Evolutionary conservation across 768 basidiomycete species (phyloP).

Genomic region (Russula ochroleuca): DNA sequence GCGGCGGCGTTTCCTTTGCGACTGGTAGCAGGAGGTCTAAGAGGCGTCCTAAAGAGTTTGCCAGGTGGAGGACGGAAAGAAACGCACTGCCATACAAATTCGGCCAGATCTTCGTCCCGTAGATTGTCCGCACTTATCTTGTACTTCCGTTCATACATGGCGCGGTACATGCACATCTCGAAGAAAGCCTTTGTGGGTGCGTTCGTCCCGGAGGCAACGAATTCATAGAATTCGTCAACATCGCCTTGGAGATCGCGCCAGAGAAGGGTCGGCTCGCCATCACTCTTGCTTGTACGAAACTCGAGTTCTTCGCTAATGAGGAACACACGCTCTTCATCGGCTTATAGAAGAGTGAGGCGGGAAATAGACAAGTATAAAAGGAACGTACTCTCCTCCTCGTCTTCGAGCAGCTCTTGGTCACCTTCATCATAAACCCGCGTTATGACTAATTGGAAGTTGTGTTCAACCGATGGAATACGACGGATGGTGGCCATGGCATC

Average conservation of each 20-base stretch:
- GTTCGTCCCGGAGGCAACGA: conserved; percentile 72
- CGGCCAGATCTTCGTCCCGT: conserved; percentile 61
- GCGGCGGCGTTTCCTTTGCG: conserved; percentile 27
- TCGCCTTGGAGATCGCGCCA: conserved; percentile 94
- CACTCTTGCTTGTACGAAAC: conserved; percentile 70
- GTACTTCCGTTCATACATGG: conserved; percentile 95
- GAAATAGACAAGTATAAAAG: background rate
- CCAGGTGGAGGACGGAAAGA: background rate
- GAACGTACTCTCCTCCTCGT: conserved; percentile 80
- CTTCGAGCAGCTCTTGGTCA: conserved; percentile 90
- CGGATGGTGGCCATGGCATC: conserved; percentile 95
- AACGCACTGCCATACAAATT: conserved; percentile 79
- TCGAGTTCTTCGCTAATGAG: conserved; percentile 87
- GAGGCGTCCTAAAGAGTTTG: background rate
- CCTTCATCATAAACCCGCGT: conserved; percentile 98
- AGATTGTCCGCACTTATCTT: conserved; percentile 64
- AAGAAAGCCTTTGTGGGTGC: conserved; percentile 80
- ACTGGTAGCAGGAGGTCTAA: conserved; percentile 20
- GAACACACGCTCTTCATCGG: conserved; percentile 91
- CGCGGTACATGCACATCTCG: conserved; percentile 90
- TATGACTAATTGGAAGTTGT: conserved; percentile 86
- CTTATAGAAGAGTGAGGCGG: conserved; percentile 40
- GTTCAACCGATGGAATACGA: conserved; percentile 68
- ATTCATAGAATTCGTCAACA: conserved; percentile 91
- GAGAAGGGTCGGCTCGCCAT: conserved; percentile 75